These are phyloP conservation scores for Botrytis deweyae DNA, from an alignment of 2,329 filamentous ascomycete genomes.

Conservation along the genomic window DNA sequence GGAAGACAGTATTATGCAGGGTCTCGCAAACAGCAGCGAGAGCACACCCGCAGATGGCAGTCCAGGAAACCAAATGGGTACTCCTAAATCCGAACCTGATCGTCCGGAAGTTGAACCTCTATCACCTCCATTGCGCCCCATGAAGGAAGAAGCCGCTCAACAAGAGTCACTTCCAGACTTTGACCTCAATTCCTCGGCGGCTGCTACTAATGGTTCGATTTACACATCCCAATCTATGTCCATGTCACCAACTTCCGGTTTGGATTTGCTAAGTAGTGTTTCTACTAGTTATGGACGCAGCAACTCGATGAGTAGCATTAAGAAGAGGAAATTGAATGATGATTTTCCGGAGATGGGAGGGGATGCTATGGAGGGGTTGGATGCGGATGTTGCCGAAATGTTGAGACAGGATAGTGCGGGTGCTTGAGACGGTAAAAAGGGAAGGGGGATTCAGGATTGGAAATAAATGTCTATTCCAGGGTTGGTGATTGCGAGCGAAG, in stretches of 20 bases:
- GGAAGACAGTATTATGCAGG: conserved; percentile 86
- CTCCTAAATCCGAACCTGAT: conserved; percentile 57
- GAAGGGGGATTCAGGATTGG: background rate
- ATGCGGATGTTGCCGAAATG: conserved; percentile 61
- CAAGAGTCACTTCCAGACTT: conserved; percentile 38
- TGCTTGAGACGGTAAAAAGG: background rate
- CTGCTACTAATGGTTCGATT: conserved; percentile 22
- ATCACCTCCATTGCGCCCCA: conserved; percentile 68
- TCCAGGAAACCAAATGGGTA: conserved; percentile 41
- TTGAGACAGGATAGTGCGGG: conserved; percentile 42
- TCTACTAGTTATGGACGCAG: conserved; percentile 39
- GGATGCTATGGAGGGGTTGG: conserved; percentile 55
- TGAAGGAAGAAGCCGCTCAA: conserved; percentile 37
- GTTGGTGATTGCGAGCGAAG: background rate
- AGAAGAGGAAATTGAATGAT: conserved; percentile 50
- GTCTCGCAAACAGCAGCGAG: conserved; percentile 61
- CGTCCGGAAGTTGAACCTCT: conserved; percentile 83
- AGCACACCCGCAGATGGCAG: conserved; percentile 48
- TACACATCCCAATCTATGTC: conserved; percentile 26
- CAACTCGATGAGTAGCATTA: conserved; percentile 38
- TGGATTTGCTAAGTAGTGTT: conserved; percentile 43
- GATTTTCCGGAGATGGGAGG: conserved; percentile 49
- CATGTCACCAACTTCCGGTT: conserved; percentile 35
- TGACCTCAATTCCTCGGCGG: conserved; percentile 41
- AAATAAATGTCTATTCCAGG: background rate